A percentile compares a stretch with the other conserved stretches of the same genome.
Conservation (phyloP, 768 basidiomycete species). For the Sarcomyxa edulis region DNA sequence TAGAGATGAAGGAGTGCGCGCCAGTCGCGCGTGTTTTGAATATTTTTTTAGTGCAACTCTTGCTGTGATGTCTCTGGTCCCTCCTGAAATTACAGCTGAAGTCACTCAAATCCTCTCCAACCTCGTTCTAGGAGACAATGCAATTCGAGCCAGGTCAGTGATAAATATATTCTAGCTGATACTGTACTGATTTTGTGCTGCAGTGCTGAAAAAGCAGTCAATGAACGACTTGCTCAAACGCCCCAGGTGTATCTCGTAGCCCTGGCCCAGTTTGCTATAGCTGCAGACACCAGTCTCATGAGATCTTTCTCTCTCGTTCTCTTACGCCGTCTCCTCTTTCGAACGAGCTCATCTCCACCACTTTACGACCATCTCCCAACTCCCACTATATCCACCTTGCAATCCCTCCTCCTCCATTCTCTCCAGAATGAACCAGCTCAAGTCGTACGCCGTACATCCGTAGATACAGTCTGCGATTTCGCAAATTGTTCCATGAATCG, state of each 20-base stretch:
- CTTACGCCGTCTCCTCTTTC: constrained; percentile 73
- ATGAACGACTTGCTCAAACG: constrained; percentile 70
- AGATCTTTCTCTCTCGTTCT: constrained; percentile 81
- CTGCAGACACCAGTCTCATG: constrained; percentile 84
- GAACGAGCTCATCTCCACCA: constrained; percentile 31
- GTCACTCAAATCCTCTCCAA: constrained; percentile 83
- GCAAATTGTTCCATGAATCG: constrained; percentile 71
- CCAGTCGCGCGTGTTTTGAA: background rate
- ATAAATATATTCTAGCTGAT: constrained; percentile 1
- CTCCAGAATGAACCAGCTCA: constrained; percentile 54
- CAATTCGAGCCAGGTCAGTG: constrained; percentile 62
- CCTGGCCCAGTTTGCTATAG: constrained; percentile 71
- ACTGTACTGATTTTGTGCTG: no score
- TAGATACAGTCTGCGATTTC: constrained; percentile 73
- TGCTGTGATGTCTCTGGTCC: constrained; percentile 44
- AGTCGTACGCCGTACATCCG: constrained; percentile 62
- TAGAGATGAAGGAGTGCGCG: background rate
- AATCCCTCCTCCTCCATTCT: constrained; percentile 67
- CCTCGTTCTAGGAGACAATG: constrained; percentile 79
- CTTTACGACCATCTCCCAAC: constrained; percentile 76
- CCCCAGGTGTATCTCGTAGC: constrained; percentile 80
- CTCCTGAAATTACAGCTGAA: constrained; percentile 68
- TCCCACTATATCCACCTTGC: constrained; percentile 60
- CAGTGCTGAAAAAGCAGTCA: constrained; percentile 78
- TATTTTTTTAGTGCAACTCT: background rate